Base-by-base conservation (phyloP, 805 yeast species). In the Lipomyces spencermartinsiae region DNA sequence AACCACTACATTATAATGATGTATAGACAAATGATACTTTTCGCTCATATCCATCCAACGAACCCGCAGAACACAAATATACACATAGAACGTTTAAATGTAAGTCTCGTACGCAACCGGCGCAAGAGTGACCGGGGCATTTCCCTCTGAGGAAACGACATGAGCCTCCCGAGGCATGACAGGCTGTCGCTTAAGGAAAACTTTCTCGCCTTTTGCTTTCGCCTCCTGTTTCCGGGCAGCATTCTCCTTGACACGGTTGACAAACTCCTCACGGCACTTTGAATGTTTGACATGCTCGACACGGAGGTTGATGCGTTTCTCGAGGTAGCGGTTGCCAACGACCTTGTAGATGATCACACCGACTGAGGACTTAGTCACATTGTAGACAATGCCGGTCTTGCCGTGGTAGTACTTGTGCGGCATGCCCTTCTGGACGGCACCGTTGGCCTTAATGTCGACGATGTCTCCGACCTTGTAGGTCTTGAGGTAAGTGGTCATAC, bases 331-430 rank as follows among this genome's bases (percentile, higher is more conserved):
- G 96, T 91, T 85, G 84, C 98, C 98, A 80, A 95, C 98, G 83
- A 93, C 89, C 91, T 95, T 95, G 96, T 95, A 91, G 83, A 95
- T 84, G 81, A 95, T 92, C 79, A 95, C 95, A 90, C 99, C 99
- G 76, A 95, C 98, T 75, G 99, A 87, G 74, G 97, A 85, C 89
- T 92, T 95, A 90, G 99, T 94, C 78, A 95, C 96, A 89, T 95
- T 95, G 97, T 89, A 95, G 76, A 95, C 89, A 79, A 95, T 92
- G 90, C 99, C 99, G 77, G 99, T 95, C 90, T 93, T 95, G 86
- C 99, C 99, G 89, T 95, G 98, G 97, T 95, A 95, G 91, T 87
- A 93, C 88, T 95, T 95, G 93, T 92, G 97, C 84, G 99, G 99
- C 97, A 95, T 92, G 92, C 98, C 98, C 90, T 94, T 93, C 84